Conservation (phyloP, 2,329 filamentous ascomycete species). For the Xylaria sp. region DNA sequence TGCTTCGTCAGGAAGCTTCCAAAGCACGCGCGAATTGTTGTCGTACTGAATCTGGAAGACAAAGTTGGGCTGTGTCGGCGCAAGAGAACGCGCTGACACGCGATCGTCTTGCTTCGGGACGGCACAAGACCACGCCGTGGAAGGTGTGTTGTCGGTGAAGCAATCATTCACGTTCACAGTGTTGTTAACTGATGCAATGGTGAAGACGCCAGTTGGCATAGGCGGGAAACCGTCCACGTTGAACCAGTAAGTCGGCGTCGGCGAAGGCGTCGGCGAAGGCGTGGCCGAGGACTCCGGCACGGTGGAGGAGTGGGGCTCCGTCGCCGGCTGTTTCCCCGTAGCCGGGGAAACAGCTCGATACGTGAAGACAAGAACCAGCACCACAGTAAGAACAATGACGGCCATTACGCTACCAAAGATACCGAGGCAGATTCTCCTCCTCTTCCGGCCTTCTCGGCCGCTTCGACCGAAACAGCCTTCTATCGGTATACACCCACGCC, state of each 20-base stretch:
- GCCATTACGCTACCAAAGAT: constrained; percentile 47
- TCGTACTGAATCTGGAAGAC: constrained; percentile 73
- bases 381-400: constrained; percentile 52
- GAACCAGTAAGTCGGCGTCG: constrained; percentile 57
- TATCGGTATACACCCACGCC: constrained; percentile 56
- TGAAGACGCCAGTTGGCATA: constrained; percentile 77
- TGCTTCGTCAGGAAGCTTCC: constrained; percentile 41
- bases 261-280: background rate
- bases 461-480: constrained; percentile 60
- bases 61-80: constrained; percentile 67
- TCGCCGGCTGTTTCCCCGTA: background rate
- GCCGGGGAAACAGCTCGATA: constrained; percentile 23
- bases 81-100: constrained; percentile 51
- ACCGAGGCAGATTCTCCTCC: constrained; percentile 54
- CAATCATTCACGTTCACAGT: constrained; percentile 61
- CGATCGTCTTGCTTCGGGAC: constrained; percentile 66
- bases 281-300: too few relatives aligned
- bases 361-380: constrained; percentile 54
- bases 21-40: constrained; percentile 48
- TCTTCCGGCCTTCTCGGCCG: constrained; percentile 58
- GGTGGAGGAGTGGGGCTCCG: background rate
- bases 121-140: constrained; percentile 78
- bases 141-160: constrained; percentile 54
- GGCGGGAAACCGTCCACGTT: constrained; percentile 83
- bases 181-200: constrained; percentile 68